Evolutionary conservation across 371 early-diverging fungal genomes (phyloP), one percentile per base, ranked within the genome.

Genomic region (Chytridiales sp.): DNA sequence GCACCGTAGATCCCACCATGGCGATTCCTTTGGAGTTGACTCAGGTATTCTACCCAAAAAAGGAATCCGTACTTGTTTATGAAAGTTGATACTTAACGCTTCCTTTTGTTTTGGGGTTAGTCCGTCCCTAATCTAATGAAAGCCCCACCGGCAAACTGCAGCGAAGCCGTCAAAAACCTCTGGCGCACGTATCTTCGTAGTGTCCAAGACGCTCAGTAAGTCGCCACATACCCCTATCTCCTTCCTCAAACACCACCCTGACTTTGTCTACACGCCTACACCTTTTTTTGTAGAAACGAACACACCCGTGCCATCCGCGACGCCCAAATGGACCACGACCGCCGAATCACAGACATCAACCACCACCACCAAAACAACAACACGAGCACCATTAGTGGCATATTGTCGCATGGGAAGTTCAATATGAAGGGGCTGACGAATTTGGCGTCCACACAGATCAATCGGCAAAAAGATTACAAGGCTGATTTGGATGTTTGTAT

Each of bases 221-320:
- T 17, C 36, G 30, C 6, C 13, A 9, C 1, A 40, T 40, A 40
- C 40, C 15, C 1, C 40, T 1, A 40, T 40, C 19, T 17, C 19
- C 40, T 40, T 6, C 30, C 11, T 56, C 19, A n/a, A 41, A 53
- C 35, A 39, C 48, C 19, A 21, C 9, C 6, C 31, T 31, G 5
- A 6, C 15, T 29, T 48, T 29, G 8, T 11, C 48, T 48, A 4
- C 17, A 11, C 4, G 13, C 4, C 27, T 15, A 32, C 34, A 9
- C 15, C 26, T 35, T n/a, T 11, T 17, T 32, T 0, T 31, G 21
- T 31, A 59, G 59, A 44, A 61, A 51, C 0, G 21, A 6, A 8
- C 66, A 66, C 56, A 66, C 66, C 19, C 48, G 66, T 27, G 41
- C 54, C 21, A 66, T 66, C 49, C 54, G 66, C 42, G 66, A 66